Conservation (phyloP, 139 green algal genomes). For the Prasinococcaceae sp. region DNA sequence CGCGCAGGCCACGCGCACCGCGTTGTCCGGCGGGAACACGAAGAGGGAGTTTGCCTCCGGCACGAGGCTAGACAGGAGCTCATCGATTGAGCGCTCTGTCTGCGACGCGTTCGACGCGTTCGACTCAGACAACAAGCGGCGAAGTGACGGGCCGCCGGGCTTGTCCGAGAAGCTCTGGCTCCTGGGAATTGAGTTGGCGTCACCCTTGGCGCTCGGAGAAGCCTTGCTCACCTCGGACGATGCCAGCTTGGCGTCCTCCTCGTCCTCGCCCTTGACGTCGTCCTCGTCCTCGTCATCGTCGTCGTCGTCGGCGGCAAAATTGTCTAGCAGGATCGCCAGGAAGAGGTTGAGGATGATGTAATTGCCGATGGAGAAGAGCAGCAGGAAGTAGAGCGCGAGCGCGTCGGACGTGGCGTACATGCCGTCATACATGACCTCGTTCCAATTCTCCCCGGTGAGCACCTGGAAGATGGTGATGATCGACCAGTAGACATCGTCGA, state of each 20-base stretch:
- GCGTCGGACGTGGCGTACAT: conserved; percentile 6
- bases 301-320: conserved; percentile 22
- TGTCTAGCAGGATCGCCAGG: conserved; percentile 49
- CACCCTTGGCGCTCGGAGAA: too few species aligned
- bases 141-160: too few species aligned
- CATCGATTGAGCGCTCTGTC: not conserved
- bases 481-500: conserved; percentile 41
- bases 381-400: conserved; percentile 25
- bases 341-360: conserved; percentile 69
- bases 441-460: conserved; percentile 20
- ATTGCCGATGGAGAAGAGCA: conserved; percentile 35
- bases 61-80: not conserved
- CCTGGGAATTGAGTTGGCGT: too few species aligned
- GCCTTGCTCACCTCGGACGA: too few species aligned
- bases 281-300: conserved; percentile 10
- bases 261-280: not conserved
- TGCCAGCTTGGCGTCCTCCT: not conserved
- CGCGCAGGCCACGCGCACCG: conserved; percentile 18
- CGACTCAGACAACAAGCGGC: too few species aligned
- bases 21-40: conserved; percentile 17
- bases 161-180: too few species aligned
- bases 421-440: conserved; percentile 20
- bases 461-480: conserved; percentile 40
- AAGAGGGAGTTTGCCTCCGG: conserved; percentile 25
- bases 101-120: not conserved